A percentile compares a stretch with the other conserved stretches of the same genome.
Evolutionary conservation across 805 yeast genomes (phyloP).

Genomic region (Tetrapisispora fleetii): DNA sequence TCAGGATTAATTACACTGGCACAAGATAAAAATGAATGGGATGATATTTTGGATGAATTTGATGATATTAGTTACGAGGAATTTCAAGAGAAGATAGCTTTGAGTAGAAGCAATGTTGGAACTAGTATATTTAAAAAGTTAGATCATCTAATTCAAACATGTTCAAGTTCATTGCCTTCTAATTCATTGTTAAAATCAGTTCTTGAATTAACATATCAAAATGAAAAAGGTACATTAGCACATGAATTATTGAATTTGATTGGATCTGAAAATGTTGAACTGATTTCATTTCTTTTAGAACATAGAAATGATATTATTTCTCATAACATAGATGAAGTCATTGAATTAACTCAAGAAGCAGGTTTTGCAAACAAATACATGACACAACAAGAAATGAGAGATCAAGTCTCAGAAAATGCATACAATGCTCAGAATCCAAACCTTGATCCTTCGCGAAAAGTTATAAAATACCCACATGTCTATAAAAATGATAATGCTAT

Average conservation of each 20-base stretch:
- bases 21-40: constrained; percentile 32
- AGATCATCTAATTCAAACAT: constrained; percentile 8
- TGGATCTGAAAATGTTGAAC: constrained; percentile 79
- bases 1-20: constrained; percentile 28
- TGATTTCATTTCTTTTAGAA: constrained; percentile 41
- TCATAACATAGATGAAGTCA: constrained; percentile 12
- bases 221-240: constrained; percentile 54
- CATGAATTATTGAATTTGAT: constrained; percentile 65
- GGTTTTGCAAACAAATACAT: constrained; percentile 29
- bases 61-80: constrained; percentile 23
- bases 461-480: constrained; percentile 74
- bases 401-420: constrained; percentile 42
- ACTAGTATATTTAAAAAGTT: constrained; percentile 14
- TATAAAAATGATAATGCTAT: constrained; percentile 61
- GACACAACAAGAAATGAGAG: constrained; percentile 46
- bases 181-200: constrained; percentile 27
- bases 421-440: constrained; percentile 39
- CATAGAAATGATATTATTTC: constrained; percentile 9
- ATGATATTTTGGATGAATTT: constrained; percentile 30
- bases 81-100: constrained; percentile 13
- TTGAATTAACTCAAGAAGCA: constrained; percentile 12
- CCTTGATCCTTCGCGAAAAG: constrained; percentile 37
- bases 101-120: constrained; percentile 8
- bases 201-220: constrained; percentile 21
- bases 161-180: constrained; percentile 24